phyloP scores from a whole-genome alignment of 306 rosid species.

The Medicago truncatula region MtrunA17r5.0-ANR NC_053045.1:33477001-33477500 shows the following conservation, averaged over 20 bases:
- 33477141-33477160: conserved; percentile 92
- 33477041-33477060: conserved; percentile 20
- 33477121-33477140: conserved; percentile 92
- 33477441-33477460: conserved; percentile 33
- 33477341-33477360: conserved; percentile 28
- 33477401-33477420: conserved; percentile 23
- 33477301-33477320: conserved; percentile 15
- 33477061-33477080: not conserved
- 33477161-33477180: conserved; percentile 98
- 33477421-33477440: conserved; percentile 15
- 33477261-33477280: conserved; percentile 16
- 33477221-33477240: conserved; percentile 58
- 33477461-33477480: conserved; percentile 36
- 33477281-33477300: conserved; percentile 24
- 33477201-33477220: conserved; percentile 62
- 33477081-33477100: conserved; percentile 24
- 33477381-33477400: conserved; percentile 35
- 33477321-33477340: conserved; percentile 18
- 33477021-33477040: conserved; percentile 25
- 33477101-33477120: conserved; percentile 46
- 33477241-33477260: conserved; percentile 21
- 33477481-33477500: conserved; percentile 54
- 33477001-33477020: conserved; percentile 29
- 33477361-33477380: conserved; percentile 29
- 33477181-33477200: conserved; percentile 88